Evolutionary conservation across 352 stramenopile genomes (phyloP), one percentile per base, ranked within the genome.

Genomic region (Pythium vanterpoolii): DNA sequence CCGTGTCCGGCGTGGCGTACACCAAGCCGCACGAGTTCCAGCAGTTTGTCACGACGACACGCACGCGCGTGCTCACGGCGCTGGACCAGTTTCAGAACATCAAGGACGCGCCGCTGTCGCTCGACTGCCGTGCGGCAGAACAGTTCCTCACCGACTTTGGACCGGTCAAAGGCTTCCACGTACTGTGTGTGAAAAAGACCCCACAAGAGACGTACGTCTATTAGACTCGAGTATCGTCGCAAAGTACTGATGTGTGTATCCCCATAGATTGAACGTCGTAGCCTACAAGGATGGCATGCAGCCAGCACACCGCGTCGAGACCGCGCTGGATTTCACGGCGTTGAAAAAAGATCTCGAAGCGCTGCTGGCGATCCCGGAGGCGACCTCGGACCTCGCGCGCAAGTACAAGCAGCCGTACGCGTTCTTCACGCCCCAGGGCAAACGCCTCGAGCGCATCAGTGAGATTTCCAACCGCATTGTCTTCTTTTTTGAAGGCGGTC

Each of bases 361-460:
- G 42, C 53, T 74, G 21, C 58, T 89, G 36, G 66, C 72, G 51
- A 79, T 87, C 27, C 30, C 51, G 31, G 8, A 33, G 21, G 69
- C 71, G 13, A 42, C 46, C 27, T 64, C 76, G 36, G 53, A 74
- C 2, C 11, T 69, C 7, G 73, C 64, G 13, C 38, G 59, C 24
- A 72, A 84, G 69, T 87, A 84, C 69, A 88, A 90, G 64, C 79
- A 89, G 63, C 76, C 72, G n/a, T 70, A 71, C 34, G 78, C 74
- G 18, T 88, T 83, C 56, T 90, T 90, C 62, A 79, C 74, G 33
- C 66, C 76, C 1, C 62, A 85, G 2, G 79, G 82, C 50, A 52
- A 71, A 46, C 76, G 69, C 7, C 54, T 91, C 1, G 68, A 74
- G n/a, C 49, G 60, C n/a, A 60, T 86, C n/a, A 71, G 56, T 34